Base-by-base conservation (phyloP, 1,139 yeast genomes). In the Yamadazyma triangularis region DNA sequence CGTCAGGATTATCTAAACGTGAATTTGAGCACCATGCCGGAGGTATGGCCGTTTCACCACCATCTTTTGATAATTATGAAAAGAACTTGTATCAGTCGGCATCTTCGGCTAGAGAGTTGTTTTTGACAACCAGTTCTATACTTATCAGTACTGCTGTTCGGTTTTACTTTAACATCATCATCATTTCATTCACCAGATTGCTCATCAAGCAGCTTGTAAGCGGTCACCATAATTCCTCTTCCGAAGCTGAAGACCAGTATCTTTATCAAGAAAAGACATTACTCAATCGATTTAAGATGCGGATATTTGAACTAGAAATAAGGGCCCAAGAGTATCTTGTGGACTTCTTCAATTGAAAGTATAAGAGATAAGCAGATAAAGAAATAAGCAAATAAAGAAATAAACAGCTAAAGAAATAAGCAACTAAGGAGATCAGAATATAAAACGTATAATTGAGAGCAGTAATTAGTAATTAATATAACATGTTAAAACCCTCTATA, bases 91-190 rank as follows among this genome's bases (percentile, higher is more conserved):
- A 68, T 9, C 83, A 80, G 48, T 76, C 87, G 26, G 89, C 91
- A 2, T 67, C 87, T 0, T 72, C 79, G 26, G 64, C 73, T 2
- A 76, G 86, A 47, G 96, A 88, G 51, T 70, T 85, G 34, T 77
- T 80, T 30, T 65, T 80, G 44, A 83, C 88, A 3, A 62, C 79
- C 15, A 52, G 77, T 11, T 59, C 79, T 13, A 77, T 86, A 0
- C 47, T 81, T 4, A 51, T 64, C 9, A 65, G 82, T 16, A 59
- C 77, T n/a, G 60, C 61, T 7, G 51, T 71, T 20, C 68, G 95
- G 38, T 40, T 81, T 27, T 85, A 87, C 57, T 83, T 80, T 57
- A 75, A 79, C 28, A 59, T 81, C 38, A 72, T 84, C 8, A 52
- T 85, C 16, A 50, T 79, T 32, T 69, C 87, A 29, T 86, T 78